Conservation (phyloP, 345 rosid genomes). For the Euphorbia tirucalli region DNA sequence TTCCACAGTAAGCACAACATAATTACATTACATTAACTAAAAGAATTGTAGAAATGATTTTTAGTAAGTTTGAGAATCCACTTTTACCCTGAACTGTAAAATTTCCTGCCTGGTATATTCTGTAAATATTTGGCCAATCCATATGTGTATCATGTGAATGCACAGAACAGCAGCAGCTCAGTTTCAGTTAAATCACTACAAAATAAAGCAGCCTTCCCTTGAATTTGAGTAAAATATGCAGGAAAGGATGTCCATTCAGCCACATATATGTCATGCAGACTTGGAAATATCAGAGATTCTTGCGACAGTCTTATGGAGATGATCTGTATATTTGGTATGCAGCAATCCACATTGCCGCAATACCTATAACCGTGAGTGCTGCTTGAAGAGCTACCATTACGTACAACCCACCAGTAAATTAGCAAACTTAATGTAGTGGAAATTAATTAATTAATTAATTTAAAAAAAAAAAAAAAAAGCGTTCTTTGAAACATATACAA, state of each 20-base stretch:
- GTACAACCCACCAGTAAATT: not conserved
- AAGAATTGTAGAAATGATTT: too few relatives aligned
- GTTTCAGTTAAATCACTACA: not conserved
- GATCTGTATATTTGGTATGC: conserved; percentile 72
- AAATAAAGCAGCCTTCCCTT: conserved; percentile 16
- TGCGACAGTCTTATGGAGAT: conserved; percentile 37
- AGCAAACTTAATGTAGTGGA: not conserved
- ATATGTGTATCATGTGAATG: not conserved
- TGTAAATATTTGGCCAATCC: not conserved
- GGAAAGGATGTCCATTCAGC: conserved; percentile 1
- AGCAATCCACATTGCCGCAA: conserved; percentile 73
- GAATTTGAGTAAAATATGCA: not conserved
- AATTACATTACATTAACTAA: too few relatives aligned
- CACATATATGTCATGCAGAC: not conserved
- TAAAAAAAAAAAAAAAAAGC: too few relatives aligned
- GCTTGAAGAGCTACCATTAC: too few relatives aligned
- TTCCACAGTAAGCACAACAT: not conserved
- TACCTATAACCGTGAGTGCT: conserved; percentile 71
- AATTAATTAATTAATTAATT: too few relatives aligned
- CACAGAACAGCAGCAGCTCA: not conserved
- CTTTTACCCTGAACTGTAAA: not conserved
- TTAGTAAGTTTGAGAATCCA: too few relatives aligned
- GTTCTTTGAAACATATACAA: too few relatives aligned
- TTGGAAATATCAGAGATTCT: conserved; percentile 38
- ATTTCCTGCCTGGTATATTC: not conserved